Evolutionary conservation across 129 eudicot species (phyloP), one percentile per base, ranked within the genome.

Genomic region (Silybum marianum): DNA sequence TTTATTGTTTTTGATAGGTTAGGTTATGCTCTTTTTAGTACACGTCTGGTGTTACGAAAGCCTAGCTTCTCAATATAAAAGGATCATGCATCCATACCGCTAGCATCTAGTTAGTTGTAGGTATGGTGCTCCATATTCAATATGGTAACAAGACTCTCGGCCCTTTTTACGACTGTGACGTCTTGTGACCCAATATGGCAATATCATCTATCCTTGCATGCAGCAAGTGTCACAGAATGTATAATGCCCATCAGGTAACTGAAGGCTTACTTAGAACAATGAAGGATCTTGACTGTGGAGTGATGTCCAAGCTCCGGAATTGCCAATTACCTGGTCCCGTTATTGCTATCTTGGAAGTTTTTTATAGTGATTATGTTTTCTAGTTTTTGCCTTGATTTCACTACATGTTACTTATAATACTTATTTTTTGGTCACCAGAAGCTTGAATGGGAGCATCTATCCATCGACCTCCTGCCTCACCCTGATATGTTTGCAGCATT

Each of bases 391-490:
- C 8, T 48, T 14, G 7, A 25, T 42, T 38, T 66, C 23, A 23
- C 40, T 83, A n/a, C 23, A 40, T 77, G 75, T 71, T 68, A 74
- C 58, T 74, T 72, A 80, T 80, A 63, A 36, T 76, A n/a, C 73
- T 78, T 73, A 24, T 84, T 75, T 76, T 72, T 79, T 82, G 82
- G 79, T 85, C 25, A 62, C 74, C 95, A 95, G 99, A 95, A 95
- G 85, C 99, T 95, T 91, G 93, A 93, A 86, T 95, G 99, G 99
- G 97, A 91, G 84, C 86, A 85, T 83, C 82, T 95, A 76, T 95
- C 99, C 62, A 87, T 95, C 81, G 99, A 95, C 87, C 95, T 95
- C 82, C 91, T 93, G 75, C 99, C 99, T 74, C 99, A 95, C 84
- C 99, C 99, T 40, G 99, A 95, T 88, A 95, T 93, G 99, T 95